These are phyloP conservation scores for Pilasporangium apinafurcum DNA, from an alignment of 352 stramenopile genomes.

Conservation along the genomic window DNA sequence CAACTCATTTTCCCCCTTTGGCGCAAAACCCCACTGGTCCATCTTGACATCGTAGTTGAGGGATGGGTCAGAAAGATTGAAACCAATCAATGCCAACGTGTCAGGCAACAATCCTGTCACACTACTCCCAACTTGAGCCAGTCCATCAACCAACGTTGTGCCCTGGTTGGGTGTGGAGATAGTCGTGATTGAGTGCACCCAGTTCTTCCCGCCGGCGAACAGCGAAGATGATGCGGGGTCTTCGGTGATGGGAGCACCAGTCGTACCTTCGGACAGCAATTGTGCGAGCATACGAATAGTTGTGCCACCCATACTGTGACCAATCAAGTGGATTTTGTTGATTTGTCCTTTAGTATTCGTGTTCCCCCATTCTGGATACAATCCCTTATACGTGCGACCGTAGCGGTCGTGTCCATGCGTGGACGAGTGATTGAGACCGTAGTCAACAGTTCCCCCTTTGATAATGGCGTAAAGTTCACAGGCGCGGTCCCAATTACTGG, in stretches of 20 bases:
- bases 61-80: conserved; percentile 18
- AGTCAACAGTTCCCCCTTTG: conserved; percentile 33
- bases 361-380: conserved; percentile 35
- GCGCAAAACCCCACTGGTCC: conserved; percentile 21
- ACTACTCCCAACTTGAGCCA: conserved; percentile 21
- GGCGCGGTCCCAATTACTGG: conserved; percentile 38
- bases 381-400: conserved; percentile 17
- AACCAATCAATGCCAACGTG: conserved; percentile 4
- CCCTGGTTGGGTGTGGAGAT: conserved; percentile 17
- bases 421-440: conserved; percentile 24
- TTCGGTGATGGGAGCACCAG: conserved; percentile 14
- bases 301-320: conserved; percentile 35
- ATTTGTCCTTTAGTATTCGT: conserved; percentile 20
- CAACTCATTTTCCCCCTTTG: conserved; percentile 9
- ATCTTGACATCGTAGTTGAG: conserved; percentile 13
- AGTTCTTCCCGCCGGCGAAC: conserved; percentile 23
- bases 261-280: conserved; percentile 24
- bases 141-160: conserved; percentile 14
- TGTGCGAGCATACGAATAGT: conserved; percentile 37
- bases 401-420: conserved; percentile 16
- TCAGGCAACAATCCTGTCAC: conserved; percentile 31
- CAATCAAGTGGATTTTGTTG: conserved; percentile 34
- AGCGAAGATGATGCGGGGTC: conserved; percentile 8
- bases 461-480: conserved; percentile 46
- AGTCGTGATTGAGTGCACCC: conserved; percentile 30